Percentiles rank a stretch among this genome's conserved stretches.
Evolutionary conservation across 2,329 filamentous ascomycete species (phyloP).

Genomic region (Alternaria metachromatica): DNA sequence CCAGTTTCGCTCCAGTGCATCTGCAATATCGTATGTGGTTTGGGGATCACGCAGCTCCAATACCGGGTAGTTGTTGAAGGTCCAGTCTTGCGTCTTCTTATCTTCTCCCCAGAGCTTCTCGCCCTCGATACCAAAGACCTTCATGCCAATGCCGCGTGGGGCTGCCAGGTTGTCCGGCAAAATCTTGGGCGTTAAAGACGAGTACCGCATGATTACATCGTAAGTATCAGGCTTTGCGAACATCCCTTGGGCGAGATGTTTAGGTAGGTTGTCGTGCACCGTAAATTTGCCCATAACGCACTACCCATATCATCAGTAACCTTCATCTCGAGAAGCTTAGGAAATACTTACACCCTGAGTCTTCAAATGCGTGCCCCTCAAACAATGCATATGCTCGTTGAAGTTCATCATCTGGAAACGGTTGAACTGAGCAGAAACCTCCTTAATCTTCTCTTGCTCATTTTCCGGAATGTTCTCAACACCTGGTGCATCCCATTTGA

Average conservation of each 20-base stretch:
- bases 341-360: slow-evolving; percentile 52
- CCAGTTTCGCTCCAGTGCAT: slow-evolving; percentile 35
- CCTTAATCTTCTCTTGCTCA: slow-evolving; percentile 55
- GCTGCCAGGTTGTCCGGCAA: slow-evolving; percentile 45
- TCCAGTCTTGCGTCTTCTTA: slow-evolving; percentile 53
- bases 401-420: slow-evolving; percentile 54
- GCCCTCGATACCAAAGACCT: slow-evolving; percentile 57
- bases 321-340: neutral
- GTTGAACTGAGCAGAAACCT: slow-evolving; percentile 56
- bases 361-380: slow-evolving; percentile 53
- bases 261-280: slow-evolving; percentile 51
- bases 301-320: neutral
- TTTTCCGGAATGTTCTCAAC: slow-evolving; percentile 51
- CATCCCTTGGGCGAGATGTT: slow-evolving; percentile 50
- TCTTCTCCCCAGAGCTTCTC: slow-evolving; percentile 40
- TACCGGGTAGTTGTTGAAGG: slow-evolving; percentile 58
- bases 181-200: slow-evolving; percentile 35
- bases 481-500: slow-evolving; percentile 50
- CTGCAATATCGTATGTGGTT: slow-evolving; percentile 53
- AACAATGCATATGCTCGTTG: slow-evolving; percentile 48
- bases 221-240: slow-evolving; percentile 32
- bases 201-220: slow-evolving; percentile 39
- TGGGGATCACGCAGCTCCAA: slow-evolving; percentile 57
- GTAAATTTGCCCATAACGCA: slow-evolving; percentile 56
- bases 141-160: slow-evolving; percentile 58